Percentiles rank a stretch among this genome's conserved stretches.
These are phyloP conservation scores for Quercus alba DNA, from an alignment of 306 rosid species.

Conservation along the genomic window DNA sequence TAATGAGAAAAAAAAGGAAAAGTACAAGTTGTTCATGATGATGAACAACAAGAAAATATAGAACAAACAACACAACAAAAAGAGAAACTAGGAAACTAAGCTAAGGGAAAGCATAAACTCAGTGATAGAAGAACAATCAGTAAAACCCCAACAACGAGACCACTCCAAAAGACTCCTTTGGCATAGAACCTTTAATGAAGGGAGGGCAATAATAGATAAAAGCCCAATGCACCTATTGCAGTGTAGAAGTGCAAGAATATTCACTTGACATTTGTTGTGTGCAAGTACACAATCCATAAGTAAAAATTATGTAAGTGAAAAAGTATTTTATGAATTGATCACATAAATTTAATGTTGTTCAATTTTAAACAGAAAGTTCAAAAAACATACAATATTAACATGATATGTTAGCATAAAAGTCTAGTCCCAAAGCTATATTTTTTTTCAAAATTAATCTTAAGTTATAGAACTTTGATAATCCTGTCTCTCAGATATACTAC, in stretches of 20 bases:
- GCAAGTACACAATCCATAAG: background rate
- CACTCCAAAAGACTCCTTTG: too few relatives aligned
- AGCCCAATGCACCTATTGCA: background rate
- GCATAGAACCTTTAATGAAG: constrained; percentile 1
- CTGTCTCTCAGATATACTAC: background rate
- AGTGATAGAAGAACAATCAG: too few relatives aligned
- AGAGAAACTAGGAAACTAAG: too few relatives aligned
- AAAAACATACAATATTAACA: background rate
- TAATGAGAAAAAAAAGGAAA: too few relatives aligned
- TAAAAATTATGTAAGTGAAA: background rate
- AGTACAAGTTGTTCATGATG: too few relatives aligned
- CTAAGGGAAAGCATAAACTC: too few relatives aligned
- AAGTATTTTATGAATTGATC: background rate
- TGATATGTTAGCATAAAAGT: background rate
- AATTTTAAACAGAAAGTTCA: background rate
- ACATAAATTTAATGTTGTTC: background rate
- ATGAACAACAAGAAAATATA: too few relatives aligned
- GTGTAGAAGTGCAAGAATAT: background rate
- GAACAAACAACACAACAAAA: too few relatives aligned
- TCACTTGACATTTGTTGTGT: background rate
- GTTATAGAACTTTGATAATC: background rate
- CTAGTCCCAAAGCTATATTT: background rate
- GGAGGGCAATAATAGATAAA: background rate
- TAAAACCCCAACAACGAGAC: too few relatives aligned
- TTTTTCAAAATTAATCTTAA: background rate